phyloP scores from a whole-genome alignment of 805 yeast genomes.

The Saturnispora dispora region DNA sequence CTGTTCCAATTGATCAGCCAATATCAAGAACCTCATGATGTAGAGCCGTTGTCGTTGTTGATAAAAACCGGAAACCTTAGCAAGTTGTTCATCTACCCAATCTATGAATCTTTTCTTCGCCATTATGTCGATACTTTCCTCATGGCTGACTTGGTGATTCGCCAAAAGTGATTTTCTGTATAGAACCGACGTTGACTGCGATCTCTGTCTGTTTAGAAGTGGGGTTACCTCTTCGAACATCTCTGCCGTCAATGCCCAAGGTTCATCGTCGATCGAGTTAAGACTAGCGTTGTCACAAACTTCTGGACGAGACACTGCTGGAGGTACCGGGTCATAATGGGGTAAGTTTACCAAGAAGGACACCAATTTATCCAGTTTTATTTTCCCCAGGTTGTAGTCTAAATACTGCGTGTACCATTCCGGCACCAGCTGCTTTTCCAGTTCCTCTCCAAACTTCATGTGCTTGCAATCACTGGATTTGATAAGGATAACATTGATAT shows the following conservation, averaged over 20 bases:
- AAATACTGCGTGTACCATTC: slow-evolving; percentile 85
- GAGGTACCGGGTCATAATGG: not conserved
- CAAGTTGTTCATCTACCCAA: slow-evolving; percentile 60
- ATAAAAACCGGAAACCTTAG: slow-evolving; percentile 54
- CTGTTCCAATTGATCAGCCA: slow-evolving; percentile 63
- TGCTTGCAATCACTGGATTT: not conserved
- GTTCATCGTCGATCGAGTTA: not conserved
- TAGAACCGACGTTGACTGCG: slow-evolving; percentile 12
- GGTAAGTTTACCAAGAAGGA: slow-evolving; percentile 5
- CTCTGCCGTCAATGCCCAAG: not conserved
- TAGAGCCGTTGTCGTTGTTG: slow-evolving; percentile 50
- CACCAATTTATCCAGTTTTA: slow-evolving; percentile 24
- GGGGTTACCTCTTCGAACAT: not conserved
- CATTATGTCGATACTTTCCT: slow-evolving; percentile 24
- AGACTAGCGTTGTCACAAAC: not conserved
- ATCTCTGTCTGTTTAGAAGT: slow-evolving; percentile 13
- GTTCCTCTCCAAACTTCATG: slow-evolving; percentile 61
- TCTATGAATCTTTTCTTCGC: slow-evolving; percentile 40
- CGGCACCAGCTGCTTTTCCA: slow-evolving; percentile 63
- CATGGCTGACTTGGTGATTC: slow-evolving; percentile 13
- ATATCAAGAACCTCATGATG: slow-evolving; percentile 44
- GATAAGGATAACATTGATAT: not conserved
- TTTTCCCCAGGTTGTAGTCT: slow-evolving; percentile 50
- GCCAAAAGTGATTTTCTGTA: slow-evolving; percentile 5
- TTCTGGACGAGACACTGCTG: not conserved